These are phyloP conservation scores for Ceratocystis ficicola DNA, from an alignment of 2,329 filamentous ascomycete species.

Conservation along the genomic window DNA sequence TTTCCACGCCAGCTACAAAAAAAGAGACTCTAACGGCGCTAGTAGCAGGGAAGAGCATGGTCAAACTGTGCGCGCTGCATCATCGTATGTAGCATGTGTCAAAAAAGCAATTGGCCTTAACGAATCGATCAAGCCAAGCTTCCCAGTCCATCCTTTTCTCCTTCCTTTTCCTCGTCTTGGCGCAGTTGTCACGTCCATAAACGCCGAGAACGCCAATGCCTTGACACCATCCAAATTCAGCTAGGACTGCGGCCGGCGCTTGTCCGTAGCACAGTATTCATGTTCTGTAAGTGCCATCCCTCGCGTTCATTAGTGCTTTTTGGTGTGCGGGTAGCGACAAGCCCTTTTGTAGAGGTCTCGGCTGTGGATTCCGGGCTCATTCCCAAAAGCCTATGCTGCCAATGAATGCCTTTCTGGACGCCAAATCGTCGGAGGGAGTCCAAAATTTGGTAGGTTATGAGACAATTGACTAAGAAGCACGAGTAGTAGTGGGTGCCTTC, in stretches of 20 bases:
- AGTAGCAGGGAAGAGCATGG: too few relatives aligned
- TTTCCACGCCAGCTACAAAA: too few relatives aligned
- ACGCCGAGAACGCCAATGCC: slow-evolving; percentile 2
- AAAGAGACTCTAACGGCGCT: too few relatives aligned
- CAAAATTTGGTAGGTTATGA: neutral
- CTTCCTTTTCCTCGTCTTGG: neutral
- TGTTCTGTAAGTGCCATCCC: neutral
- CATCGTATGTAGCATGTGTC: too few relatives aligned
- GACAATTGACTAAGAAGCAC: neutral
- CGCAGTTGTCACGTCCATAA: neutral
- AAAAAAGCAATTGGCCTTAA: too few relatives aligned
- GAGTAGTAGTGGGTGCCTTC: neutral
- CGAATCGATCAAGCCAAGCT: too few relatives aligned
- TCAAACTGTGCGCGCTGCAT: too few relatives aligned
- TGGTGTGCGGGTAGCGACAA: slow-evolving; percentile 2
- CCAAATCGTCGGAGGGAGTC: neutral
- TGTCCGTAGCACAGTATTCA: neutral
- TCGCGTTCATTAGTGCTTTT: neutral
- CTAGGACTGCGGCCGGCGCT: neutral
- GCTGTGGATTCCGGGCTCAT: neutral
- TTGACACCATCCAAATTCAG: neutral
- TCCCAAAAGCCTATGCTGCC: neutral
- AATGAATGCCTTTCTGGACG: neutral
- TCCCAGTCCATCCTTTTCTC: too few relatives aligned
- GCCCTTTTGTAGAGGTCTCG: neutral